These are phyloP conservation scores for Epichloe festucae DNA, from an alignment of 2,329 filamentous ascomycete genomes.

Conservation along the genomic window DNA sequence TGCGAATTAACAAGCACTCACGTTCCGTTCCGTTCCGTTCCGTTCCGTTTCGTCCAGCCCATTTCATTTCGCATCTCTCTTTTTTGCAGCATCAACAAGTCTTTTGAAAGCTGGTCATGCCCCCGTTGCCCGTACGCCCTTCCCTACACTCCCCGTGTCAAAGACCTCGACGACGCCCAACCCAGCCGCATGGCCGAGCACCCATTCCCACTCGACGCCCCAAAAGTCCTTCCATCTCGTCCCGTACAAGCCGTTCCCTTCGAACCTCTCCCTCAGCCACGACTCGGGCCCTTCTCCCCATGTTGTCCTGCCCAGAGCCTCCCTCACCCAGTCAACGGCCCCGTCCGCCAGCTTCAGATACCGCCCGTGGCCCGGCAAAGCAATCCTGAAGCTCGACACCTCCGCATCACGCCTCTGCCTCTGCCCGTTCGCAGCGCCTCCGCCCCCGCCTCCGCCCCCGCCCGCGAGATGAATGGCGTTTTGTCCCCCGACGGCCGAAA, in stretches of 20 bases:
- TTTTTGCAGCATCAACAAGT: no score
- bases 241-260: conserved; percentile 41
- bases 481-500: conserved; percentile 56
- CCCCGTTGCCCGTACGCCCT: conserved; percentile 41
- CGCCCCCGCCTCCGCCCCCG: conserved; percentile 45
- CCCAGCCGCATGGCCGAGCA: conserved; percentile 57
- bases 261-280: conserved; percentile 54
- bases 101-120: not conserved
- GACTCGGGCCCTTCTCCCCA: conserved; percentile 51
- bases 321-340: conserved; percentile 48
- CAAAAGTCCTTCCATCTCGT: conserved; percentile 53
- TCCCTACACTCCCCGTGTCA: conserved; percentile 60
- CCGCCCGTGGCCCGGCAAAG: conserved; percentile 52
- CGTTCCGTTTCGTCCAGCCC: not conserved
- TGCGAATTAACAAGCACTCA: no score
- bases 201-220: conserved; percentile 58
- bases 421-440: conserved; percentile 20
- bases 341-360: conserved; percentile 53
- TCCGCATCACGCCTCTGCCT: conserved; percentile 18
- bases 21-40: no score
- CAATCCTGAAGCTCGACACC: conserved; percentile 34
- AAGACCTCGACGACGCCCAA: conserved; percentile 61
- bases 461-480: conserved; percentile 51
- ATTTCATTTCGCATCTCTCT: no score
- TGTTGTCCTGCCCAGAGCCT: conserved; percentile 43